phyloP scores from a whole-genome alignment of 2,329 filamentous ascomycete genomes.

The Geosmithia flava region DNA sequence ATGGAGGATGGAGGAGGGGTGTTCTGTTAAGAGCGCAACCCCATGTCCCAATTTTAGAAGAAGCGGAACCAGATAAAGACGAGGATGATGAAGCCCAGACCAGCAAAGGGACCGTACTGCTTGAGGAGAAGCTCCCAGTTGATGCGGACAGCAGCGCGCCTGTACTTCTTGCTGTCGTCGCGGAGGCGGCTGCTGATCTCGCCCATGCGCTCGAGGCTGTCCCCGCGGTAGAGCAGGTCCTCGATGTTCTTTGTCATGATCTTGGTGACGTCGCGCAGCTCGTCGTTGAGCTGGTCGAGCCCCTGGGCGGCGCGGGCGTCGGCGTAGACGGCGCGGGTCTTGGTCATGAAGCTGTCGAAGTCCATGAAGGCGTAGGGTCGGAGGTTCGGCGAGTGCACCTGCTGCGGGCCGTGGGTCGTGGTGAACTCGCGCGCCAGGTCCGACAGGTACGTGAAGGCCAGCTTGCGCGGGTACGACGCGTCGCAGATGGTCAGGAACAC shows the following conservation, averaged over 20 bases:
- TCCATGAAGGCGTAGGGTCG: slow-evolving; percentile 95
- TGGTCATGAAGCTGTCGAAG: slow-evolving; percentile 93
- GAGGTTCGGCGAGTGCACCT: slow-evolving; percentile 62
- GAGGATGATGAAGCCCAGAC: slow-evolving; percentile 68
- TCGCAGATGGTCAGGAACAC: slow-evolving; percentile 93
- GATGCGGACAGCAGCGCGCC: slow-evolving; percentile 82
- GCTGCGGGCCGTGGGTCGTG: slow-evolving; percentile 62
- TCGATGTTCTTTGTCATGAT: slow-evolving; percentile 99
- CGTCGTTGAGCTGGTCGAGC: slow-evolving; percentile 89
- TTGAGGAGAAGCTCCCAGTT: slow-evolving; percentile 97
- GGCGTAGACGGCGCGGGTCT: slow-evolving; percentile 87
- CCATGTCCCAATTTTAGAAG: slow-evolving; percentile 62
- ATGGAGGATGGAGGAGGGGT: not conserved
- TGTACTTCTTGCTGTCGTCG: slow-evolving; percentile 92
- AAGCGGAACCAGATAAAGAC: slow-evolving; percentile 89
- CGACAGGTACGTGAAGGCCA: slow-evolving; percentile 94
- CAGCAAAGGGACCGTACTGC: slow-evolving; percentile 89
- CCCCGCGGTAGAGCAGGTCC: slow-evolving; percentile 87
- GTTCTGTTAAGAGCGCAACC: not conserved
- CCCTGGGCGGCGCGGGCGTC: slow-evolving; percentile 86
- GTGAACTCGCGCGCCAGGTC: slow-evolving; percentile 88
- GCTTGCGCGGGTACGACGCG: slow-evolving; percentile 87
- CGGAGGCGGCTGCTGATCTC: slow-evolving; percentile 78
- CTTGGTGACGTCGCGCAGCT: slow-evolving; percentile 93
- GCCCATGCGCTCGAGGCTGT: slow-evolving; percentile 92